Conservation (phyloP, 1,139 yeast genomes). For the Scheffersomyces quercinus region DNA sequence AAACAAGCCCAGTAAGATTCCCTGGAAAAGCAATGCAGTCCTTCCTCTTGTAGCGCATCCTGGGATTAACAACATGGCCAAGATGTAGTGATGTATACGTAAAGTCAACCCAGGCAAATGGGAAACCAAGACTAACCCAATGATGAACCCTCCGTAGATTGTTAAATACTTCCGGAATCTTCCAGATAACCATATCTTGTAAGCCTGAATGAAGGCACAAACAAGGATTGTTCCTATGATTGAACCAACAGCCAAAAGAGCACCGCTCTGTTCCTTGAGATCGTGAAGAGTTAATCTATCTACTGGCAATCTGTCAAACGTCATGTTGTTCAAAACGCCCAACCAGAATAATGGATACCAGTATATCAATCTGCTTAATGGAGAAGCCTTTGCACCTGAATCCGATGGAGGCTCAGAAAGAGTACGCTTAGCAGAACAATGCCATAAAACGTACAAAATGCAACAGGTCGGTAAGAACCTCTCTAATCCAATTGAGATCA, state of each 20-base stretch:
- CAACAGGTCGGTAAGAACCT: slow-evolving; percentile 76
- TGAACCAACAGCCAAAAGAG: slow-evolving; percentile 60
- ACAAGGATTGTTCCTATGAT: slow-evolving; percentile 46
- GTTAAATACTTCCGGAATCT: slow-evolving; percentile 58
- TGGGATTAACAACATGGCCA: slow-evolving; percentile 76
- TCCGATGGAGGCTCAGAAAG: slow-evolving; percentile 16
- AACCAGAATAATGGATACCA: slow-evolving; percentile 88
- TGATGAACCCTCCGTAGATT: slow-evolving; percentile 52
- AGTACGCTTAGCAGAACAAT: slow-evolving; percentile 44
- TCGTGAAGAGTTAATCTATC: slow-evolving; percentile 78
- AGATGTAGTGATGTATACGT: slow-evolving; percentile 85
- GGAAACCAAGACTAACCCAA: slow-evolving; percentile 47
- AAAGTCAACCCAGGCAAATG: slow-evolving; percentile 69
- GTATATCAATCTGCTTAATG: slow-evolving; percentile 55
- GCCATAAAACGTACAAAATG: slow-evolving; percentile 74
- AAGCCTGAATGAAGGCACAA: slow-evolving; percentile 74
- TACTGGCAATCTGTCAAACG: slow-evolving; percentile 85
- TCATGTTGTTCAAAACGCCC: slow-evolving; percentile 81
- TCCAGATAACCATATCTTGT: slow-evolving; percentile 79
- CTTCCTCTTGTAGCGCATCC: slow-evolving; percentile 83
- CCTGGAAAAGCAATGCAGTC: slow-evolving; percentile 75
- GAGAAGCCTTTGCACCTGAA: slow-evolving; percentile 18
- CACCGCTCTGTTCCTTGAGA: slow-evolving; percentile 74
- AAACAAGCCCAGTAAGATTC: slow-evolving; percentile 76
- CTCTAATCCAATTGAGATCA: slow-evolving; percentile 71